phyloP scores from a whole-genome alignment of 805 yeast species.

The Pichia thaimueangensis region DNA sequence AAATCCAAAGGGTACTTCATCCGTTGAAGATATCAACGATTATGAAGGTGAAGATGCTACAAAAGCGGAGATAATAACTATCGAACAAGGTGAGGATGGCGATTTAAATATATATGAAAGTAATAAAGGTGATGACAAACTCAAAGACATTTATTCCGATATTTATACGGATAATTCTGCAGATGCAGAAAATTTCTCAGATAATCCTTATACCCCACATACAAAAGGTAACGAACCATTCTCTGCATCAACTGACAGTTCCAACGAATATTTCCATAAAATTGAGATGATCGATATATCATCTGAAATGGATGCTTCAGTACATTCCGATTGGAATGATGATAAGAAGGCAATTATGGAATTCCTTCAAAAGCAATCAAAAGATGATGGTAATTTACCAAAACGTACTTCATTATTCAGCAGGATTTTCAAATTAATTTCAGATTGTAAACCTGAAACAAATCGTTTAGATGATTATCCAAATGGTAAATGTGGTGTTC shows the following conservation, averaged over 20 bases:
- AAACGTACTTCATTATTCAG: slow-evolving; percentile 1
- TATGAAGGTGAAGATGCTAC: too few species aligned
- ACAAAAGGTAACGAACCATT: background rate
- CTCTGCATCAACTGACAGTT: background rate
- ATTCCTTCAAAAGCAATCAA: background rate
- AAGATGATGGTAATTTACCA: background rate
- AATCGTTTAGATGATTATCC: slow-evolving; percentile 9
- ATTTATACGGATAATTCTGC: too few species aligned
- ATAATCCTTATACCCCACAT: background rate
- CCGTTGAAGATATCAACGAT: too few species aligned
- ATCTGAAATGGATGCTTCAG: slow-evolving; percentile 14
- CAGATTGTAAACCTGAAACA: slow-evolving; percentile 39
- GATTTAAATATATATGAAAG: too few species aligned
- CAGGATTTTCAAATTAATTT: slow-evolving; percentile 9
- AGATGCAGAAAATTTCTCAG: too few species aligned
- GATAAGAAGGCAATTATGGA: background rate
- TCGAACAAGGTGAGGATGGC: too few species aligned
- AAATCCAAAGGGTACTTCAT: too few species aligned
- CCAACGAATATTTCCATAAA: background rate
- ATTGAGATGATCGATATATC: slow-evolving; percentile 15
- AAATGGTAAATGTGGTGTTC: slow-evolving; percentile 1
- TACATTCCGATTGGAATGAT: slow-evolving; percentile 3
- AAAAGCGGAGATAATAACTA: too few species aligned
- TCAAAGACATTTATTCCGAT: too few species aligned
- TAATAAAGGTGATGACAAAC: too few species aligned